Base-by-base conservation (phyloP, 2,329 filamentous ascomycete species). In the Colletotrichum caudatum region DNA sequence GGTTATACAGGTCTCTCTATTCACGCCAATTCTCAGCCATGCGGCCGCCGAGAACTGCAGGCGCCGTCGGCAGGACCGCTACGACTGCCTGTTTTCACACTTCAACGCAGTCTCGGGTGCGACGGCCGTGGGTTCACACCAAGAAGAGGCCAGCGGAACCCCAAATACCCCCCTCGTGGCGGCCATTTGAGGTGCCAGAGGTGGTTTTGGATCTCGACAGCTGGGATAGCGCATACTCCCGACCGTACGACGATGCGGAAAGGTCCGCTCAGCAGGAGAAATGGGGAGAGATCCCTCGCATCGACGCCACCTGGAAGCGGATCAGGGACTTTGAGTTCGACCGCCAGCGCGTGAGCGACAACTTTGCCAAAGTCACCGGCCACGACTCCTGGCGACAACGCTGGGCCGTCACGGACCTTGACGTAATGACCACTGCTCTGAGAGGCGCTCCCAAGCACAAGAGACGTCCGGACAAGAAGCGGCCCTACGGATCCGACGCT, bases 151-250 rank as follows among this genome's bases (percentile, higher is more conserved):
- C 56, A 14, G 41, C 6, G n/a, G 41, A 63, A 18, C 67, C 60
- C 41, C 39, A 48, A 23, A 18, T 64, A 20, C 66, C 70, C 14
- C 53, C 46, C 20, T 70, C 60, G 41, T 74, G 71, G 71, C 66
- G 48, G 26, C 71, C 71, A 6, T 74, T 73, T 29, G 63, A 84
- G 33, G 78, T 86, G 51, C 81, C 84, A 16, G 65, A 81, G 23
- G 73, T 85, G 14, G 76, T 88, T 3, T 80, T 89, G 50, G 86
- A 89, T 69, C 84, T 90, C 50, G 87, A 89, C 73, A 84, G 85
- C 56, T 82, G 84, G 71, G 81, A 83, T 26, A 83, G 76, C 73
- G 78, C 76, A 1, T 77, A 80, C 58, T 85, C 88, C 50, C 84
- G 86, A 37, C 75, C 78, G 2, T 84, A 79, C 66, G 78, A 82